Percentiles rank a stretch among this genome's conserved stretches.
phyloP scores from a whole-genome alignment of 352 stramenopile genomes.

The Plasmopara viticola region DNA sequence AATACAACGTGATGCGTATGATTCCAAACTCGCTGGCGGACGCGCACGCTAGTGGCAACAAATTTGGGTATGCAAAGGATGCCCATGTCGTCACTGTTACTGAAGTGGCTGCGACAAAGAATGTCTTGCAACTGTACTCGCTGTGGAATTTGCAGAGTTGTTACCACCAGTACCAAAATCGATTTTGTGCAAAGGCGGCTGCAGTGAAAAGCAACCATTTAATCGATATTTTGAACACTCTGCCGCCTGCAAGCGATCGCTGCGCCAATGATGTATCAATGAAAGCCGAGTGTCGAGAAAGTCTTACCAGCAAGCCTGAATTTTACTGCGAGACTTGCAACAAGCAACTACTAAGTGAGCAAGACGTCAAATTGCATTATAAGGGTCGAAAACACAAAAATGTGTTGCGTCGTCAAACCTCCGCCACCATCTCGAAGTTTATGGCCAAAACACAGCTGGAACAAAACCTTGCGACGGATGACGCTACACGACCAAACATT shows the following conservation, averaged over 20 bases:
- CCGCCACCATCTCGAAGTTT: constrained; percentile 49
- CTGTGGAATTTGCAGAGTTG: constrained; percentile 57
- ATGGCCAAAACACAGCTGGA: constrained; percentile 23
- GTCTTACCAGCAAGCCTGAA: constrained; percentile 24
- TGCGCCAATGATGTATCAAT: constrained; percentile 12
- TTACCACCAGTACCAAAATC: constrained; percentile 49
- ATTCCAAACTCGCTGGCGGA: constrained; percentile 62
- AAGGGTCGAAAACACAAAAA: constrained; percentile 86
- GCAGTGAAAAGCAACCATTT: constrained; percentile 20
- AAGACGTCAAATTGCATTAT: constrained; percentile 64
- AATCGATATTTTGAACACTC: constrained; percentile 19
- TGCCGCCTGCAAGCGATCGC: constrained; percentile 36
- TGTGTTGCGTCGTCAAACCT: constrained; percentile 41
- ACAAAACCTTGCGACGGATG: constrained; percentile 1
- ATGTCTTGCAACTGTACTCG: constrained; percentile 62
- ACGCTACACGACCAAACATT: constrained; percentile 1
- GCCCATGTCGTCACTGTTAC: constrained; percentile 40
- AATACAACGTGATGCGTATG: constrained; percentile 87
- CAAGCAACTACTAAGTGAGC: constrained; percentile 63
- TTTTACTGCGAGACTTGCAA: constrained; percentile 68
- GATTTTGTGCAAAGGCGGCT: constrained; percentile 40
- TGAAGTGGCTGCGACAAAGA: constrained; percentile 55
- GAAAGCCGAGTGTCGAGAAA: constrained; percentile 13
- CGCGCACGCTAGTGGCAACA: constrained; percentile 20
- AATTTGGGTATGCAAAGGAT: constrained; percentile 19